phyloP scores from a whole-genome alignment of 257 asterid genomes.

The Solanum lycopersicoides region DNA sequence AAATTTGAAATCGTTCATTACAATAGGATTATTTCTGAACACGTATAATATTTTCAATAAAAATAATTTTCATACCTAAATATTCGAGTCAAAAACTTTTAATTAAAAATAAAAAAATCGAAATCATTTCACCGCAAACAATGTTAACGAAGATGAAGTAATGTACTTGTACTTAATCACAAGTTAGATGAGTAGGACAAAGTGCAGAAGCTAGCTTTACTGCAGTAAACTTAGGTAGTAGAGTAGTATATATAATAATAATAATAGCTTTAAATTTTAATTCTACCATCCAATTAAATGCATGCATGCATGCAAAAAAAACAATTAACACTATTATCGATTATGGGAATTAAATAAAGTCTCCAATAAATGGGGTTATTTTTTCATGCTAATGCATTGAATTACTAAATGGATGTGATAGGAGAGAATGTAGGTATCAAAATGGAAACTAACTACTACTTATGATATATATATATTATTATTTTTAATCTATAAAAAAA shows the following conservation, averaged over 20 bases:
- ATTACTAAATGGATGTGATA: background rate
- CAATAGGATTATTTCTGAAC: too few relatives aligned
- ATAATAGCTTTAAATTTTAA: background rate
- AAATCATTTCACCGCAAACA: background rate
- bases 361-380: background rate
- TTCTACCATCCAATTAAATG: background rate
- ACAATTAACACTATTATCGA: background rate
- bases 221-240: background rate
- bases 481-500: background rate
- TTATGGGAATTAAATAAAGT: background rate
- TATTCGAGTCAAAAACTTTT: too few relatives aligned
- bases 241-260: background rate
- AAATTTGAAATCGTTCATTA: too few relatives aligned
- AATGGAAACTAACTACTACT: background rate
- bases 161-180: background rate
- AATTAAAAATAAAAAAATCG: rapidly evolving
- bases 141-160: background rate
- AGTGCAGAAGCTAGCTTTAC: background rate
- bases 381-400: background rate
- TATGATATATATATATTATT: too few relatives aligned
- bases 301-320: background rate
- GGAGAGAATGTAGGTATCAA: slow-evolving; percentile 4
- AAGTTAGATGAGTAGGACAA: background rate
- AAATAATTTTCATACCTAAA: background rate
- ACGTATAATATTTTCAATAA: too few relatives aligned